Evolutionary conservation across 2,329 filamentous ascomycete genomes (phyloP), one percentile per base, ranked within the genome.

Genomic region (Thyridium curvatum): DNA sequence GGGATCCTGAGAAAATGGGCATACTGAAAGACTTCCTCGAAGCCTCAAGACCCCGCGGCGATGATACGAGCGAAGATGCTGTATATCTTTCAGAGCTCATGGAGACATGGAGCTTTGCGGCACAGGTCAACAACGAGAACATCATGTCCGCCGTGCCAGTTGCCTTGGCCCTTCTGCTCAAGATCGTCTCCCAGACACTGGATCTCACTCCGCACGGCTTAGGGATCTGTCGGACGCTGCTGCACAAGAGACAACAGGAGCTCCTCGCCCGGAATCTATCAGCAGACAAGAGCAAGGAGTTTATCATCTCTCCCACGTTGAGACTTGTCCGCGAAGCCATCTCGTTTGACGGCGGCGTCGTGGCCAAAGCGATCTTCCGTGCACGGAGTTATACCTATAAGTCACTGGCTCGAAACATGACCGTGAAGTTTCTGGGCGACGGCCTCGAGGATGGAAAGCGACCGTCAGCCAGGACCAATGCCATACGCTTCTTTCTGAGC

Each of bases 301-400:
- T 86, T 59, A 69, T 97, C 42, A 90, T 96, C 44, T 93, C 88
- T 3, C 91, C 93, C 1, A 90, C 86, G 17, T 66, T 98, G 42
- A 81, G 91, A 41, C 66, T 98, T 37, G 72, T 98, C 43, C 86
- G 83, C 37, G 91, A 98, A 62, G 74, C 90, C n/a, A 78, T 87
- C 13, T 80, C 73, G 39, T 84, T 95, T 46, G 90, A 97, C 60
- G 89, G 89, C 13, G 94, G 93, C 12, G 77, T 79, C 32, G 72
- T 89, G 40, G 87, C 90, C 18, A 82, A 79, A 48, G 73, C 82
- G 34, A 72, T 96, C 28, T 94, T 94, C 57, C 74, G 84, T 38
- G 81, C 82, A 26, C 77, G 88, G 49, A 81, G 87, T 50, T 82
- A 79, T 42, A 93, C 87, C 0, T 83, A 94, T 41, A 84, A 88